Percentiles rank a stretch among this genome's conserved stretches.
Evolutionary conservation across 2,329 filamentous ascomycete species (phyloP).

Genomic region (Trichophyton benhamiae): DNA sequence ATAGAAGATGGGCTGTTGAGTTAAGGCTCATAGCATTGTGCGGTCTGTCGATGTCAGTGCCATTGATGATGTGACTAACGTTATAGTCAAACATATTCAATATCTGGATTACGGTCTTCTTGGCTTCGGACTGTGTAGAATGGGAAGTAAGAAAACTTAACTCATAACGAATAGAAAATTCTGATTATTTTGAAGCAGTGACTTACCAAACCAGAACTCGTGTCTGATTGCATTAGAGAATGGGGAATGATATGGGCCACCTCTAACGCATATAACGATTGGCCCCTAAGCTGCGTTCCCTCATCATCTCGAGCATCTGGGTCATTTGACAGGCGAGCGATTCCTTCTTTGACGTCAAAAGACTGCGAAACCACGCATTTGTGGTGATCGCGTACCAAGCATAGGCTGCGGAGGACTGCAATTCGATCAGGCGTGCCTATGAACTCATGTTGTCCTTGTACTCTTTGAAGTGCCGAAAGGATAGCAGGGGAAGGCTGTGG

Average conservation of each 20-base stretch:
- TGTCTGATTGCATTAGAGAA: conserved; percentile 10
- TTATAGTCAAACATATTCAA: conserved; percentile 33
- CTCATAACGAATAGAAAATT: background rate
- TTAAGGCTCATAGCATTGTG: conserved; percentile 7
- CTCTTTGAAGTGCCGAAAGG: background rate
- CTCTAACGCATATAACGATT: conserved; percentile 10
- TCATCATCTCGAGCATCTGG: conserved; percentile 13
- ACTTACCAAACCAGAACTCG: background rate
- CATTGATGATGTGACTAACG: conserved; percentile 27
- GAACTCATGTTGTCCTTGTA: background rate
- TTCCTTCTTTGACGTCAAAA: conserved; percentile 13
- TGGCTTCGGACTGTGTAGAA: conserved; percentile 15
- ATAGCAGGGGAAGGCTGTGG: background rate
- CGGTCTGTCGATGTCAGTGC: conserved; percentile 23
- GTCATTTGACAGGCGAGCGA: conserved; percentile 10
- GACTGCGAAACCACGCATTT: conserved; percentile 13
- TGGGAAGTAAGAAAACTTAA: too few species aligned
- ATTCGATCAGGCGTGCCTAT: conserved; percentile 11
- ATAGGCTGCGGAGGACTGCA: conserved; percentile 10
- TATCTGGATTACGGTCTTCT: conserved; percentile 25
- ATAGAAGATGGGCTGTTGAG: background rate
- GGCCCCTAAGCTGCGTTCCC: conserved; percentile 8
- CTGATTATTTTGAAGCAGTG: background rate
- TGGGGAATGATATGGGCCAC: conserved; percentile 16
- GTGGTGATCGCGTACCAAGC: conserved; percentile 14